Conservation (phyloP, 2,329 filamentous ascomycete genomes). For the Sphaerostilbella broomeana region DNA sequence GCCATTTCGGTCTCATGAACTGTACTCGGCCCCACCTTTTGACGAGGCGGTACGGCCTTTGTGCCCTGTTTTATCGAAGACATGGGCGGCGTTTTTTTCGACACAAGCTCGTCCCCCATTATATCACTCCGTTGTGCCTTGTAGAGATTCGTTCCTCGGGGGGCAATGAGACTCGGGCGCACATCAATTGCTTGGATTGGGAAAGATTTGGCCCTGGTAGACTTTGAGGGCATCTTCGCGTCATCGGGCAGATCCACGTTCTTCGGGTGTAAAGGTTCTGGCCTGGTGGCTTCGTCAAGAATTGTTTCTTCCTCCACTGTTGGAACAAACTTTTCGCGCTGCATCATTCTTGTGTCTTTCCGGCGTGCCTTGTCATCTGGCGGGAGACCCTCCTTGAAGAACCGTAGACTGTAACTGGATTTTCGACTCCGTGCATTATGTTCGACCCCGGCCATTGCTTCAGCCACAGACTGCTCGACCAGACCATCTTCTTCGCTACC, state of each 20-base stretch:
- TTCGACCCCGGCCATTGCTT: constrained; percentile 55
- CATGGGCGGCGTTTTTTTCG: constrained; percentile 16
- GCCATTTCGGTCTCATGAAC: constrained; percentile 21
- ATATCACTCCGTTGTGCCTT: constrained; percentile 5
- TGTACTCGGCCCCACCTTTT: constrained; percentile 22
- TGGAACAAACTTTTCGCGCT: constrained; percentile 36
- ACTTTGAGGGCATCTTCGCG: neutral
- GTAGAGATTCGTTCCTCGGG: constrained; percentile 2
- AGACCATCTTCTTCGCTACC: constrained; percentile 46
- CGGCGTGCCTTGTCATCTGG: constrained; percentile 49
- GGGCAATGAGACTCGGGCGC: neutral
- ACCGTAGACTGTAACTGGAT: constrained; percentile 58
- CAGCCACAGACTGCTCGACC: constrained; percentile 59
- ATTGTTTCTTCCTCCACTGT: constrained; percentile 27
- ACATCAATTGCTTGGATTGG: neutral
- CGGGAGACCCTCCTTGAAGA: constrained; percentile 61
- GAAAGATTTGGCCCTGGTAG: constrained; percentile 5
- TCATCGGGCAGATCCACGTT: neutral
- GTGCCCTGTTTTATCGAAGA: constrained; percentile 15
- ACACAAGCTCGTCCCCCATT: constrained; percentile 4
- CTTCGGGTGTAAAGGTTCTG: neutral
- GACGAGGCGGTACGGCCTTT: constrained; percentile 8
- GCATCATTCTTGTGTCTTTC: constrained; percentile 36
- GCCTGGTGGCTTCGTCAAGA: constrained; percentile 1
- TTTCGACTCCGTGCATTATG: constrained; percentile 60